phyloP scores from a whole-genome alignment of 805 yeast genomes.

The Sugiyamaella smithiae region DNA sequence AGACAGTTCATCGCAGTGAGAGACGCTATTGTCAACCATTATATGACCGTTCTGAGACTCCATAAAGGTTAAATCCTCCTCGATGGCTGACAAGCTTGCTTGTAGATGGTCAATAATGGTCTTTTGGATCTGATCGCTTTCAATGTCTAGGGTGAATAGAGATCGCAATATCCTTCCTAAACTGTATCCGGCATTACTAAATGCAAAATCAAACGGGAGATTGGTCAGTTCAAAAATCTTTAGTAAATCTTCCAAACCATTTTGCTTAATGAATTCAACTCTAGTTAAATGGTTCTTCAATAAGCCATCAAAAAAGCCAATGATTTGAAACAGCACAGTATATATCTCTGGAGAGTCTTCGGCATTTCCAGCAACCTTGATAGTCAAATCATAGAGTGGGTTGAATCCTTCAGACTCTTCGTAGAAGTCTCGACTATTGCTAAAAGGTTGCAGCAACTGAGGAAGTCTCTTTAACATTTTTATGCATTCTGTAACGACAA shows the following conservation, averaged over 20 bases:
- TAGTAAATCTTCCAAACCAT: conserved; percentile 26
- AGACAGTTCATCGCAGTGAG: conserved; percentile 11
- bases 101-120: conserved; percentile 15
- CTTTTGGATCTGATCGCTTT: conserved; percentile 21
- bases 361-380: not conserved
- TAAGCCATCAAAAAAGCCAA: conserved; percentile 31
- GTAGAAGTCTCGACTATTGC: conserved; percentile 13
- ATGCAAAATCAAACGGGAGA: conserved; percentile 34
- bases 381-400: conserved; percentile 1
- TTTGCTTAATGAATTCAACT: conserved; percentile 29
- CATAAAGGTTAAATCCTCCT: conserved; percentile 3
- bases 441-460: conserved; percentile 33
- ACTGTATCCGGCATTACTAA: conserved; percentile 24
- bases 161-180: conserved; percentile 22
- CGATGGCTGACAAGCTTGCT: conserved; percentile 4
- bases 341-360: conserved; percentile 15
- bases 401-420: conserved; percentile 17
- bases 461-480: conserved; percentile 19
- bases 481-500: conserved; percentile 48
- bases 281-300: conserved; percentile 30
- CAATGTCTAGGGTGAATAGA: conserved; percentile 26
- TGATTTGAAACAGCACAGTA: conserved; percentile 17
- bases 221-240: conserved; percentile 24
- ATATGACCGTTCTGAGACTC: not conserved
- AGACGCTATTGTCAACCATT: conserved; percentile 8